Conservation (phyloP, 768 basidiomycete genomes). For the Naganishia friedmannii region DNA sequence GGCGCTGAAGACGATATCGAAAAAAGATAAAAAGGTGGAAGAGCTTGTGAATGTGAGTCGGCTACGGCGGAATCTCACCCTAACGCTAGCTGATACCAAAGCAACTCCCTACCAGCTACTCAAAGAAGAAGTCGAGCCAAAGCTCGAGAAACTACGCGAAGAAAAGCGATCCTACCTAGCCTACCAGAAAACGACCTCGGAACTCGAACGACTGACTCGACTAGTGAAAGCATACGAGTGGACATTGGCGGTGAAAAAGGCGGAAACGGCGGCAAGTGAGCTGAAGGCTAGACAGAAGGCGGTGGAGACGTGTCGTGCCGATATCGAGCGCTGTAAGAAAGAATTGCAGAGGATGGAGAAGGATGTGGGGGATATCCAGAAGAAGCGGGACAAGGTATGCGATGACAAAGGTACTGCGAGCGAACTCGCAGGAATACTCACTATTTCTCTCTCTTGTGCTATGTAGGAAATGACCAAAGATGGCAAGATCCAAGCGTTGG, state of each 20-base stretch:
- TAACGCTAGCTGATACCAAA: neutral
- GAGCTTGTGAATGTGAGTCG: slow-evolving; percentile 66
- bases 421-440: neutral
- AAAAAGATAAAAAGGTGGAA: slow-evolving; percentile 92
- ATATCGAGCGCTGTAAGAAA: slow-evolving; percentile 55
- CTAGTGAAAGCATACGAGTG: slow-evolving; percentile 86
- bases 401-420: too few relatives aligned
- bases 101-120: slow-evolving; percentile 57
- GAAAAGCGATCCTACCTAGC: slow-evolving; percentile 86
- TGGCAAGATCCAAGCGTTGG: slow-evolving; percentile 81
- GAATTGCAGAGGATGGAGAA: slow-evolving; percentile 62
- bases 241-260: slow-evolving; percentile 55
- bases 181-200: slow-evolving; percentile 82
- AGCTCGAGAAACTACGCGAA: slow-evolving; percentile 79
- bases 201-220: slow-evolving; percentile 80
- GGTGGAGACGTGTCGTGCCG: slow-evolving; percentile 42
- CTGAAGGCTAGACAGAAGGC: slow-evolving; percentile 42
- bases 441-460: neutral
- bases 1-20: slow-evolving; percentile 89
- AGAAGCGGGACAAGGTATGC: slow-evolving; percentile 64
- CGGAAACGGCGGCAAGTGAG: slow-evolving; percentile 40
- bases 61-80: neutral
- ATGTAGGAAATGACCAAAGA: slow-evolving; percentile 76
- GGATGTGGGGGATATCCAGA: slow-evolving; percentile 64
- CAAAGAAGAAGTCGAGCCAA: slow-evolving; percentile 86